phyloP scores from a whole-genome alignment of 2,329 filamentous ascomycete genomes.

The Diaporthe citri region DNA sequence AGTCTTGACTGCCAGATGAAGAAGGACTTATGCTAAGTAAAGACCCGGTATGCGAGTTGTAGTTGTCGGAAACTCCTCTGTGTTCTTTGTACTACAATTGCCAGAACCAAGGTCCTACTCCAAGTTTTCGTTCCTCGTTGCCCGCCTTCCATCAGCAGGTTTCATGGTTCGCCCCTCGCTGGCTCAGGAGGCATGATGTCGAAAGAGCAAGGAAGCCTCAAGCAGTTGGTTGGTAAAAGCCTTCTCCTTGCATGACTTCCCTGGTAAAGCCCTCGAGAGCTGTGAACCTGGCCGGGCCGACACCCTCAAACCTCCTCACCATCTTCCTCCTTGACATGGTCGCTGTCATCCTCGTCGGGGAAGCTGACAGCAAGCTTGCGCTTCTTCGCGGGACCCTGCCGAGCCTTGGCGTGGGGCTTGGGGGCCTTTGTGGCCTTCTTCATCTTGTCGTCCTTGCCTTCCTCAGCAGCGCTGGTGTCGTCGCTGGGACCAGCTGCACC shows the following conservation, averaged over 20 bases:
- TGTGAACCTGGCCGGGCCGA: not conserved
- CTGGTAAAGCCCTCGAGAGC: not conserved
- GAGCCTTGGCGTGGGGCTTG: not conserved
- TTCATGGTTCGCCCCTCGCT: too few relatives aligned
- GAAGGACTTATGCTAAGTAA: not conserved
- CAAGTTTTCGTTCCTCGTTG: not conserved
- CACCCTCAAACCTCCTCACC: not conserved
- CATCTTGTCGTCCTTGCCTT: not conserved
- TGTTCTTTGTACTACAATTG: not conserved
- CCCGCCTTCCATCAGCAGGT: not conserved
- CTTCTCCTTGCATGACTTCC: not conserved
- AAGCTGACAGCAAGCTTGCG: constrained; percentile 12
- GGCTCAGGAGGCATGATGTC: too few relatives aligned
- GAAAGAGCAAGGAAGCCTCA: not conserved
- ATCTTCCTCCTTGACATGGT: not conserved
- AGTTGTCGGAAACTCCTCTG: not conserved
- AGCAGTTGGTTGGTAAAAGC: not conserved
- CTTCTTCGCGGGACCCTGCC: constrained; percentile 6
- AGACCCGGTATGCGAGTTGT: not conserved
- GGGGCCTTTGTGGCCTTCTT: not conserved
- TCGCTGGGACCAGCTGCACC: not conserved
- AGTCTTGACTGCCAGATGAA: not conserved
- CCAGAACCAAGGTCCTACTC: not conserved
- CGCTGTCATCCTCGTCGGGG: not conserved
- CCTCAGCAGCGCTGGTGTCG: not conserved